These are phyloP conservation scores for Chondrostereum purpureum DNA, from an alignment of 1,284 basidiomycete species.

Conservation along the genomic window DNA sequence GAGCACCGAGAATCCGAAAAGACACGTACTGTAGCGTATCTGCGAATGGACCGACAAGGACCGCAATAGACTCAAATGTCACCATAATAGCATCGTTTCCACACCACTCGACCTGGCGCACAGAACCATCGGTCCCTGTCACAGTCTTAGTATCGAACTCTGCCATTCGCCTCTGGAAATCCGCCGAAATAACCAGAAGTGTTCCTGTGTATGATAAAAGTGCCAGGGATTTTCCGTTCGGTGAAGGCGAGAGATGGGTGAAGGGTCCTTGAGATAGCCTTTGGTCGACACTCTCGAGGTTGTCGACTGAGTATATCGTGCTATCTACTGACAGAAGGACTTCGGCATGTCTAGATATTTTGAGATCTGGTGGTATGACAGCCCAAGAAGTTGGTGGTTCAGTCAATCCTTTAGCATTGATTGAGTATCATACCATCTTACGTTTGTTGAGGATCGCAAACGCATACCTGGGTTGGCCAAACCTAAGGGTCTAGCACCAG, in stretches of 20 bases:
- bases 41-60: constrained; percentile 89
- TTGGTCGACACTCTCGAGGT: constrained; percentile 82
- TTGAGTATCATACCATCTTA: constrained; percentile 11
- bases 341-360: constrained; percentile 81
- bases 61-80: constrained; percentile 73
- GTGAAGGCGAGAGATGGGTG: constrained; percentile 79
- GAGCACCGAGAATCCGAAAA: neutral
- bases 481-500: constrained; percentile 61
- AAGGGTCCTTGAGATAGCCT: constrained; percentile 88
- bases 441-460: constrained; percentile 3
- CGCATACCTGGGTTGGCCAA: constrained; percentile 65
- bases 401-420: constrained; percentile 45
- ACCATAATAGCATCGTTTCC: constrained; percentile 92
- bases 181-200: constrained; percentile 90
- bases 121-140: constrained; percentile 43
- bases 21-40: constrained; percentile 73
- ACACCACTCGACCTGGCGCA: constrained; percentile 86
- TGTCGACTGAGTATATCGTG: constrained; percentile 80
- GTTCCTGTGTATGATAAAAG: constrained; percentile 68
- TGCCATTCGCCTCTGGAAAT: constrained; percentile 85
- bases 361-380: constrained; percentile 81
- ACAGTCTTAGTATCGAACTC: constrained; percentile 70
- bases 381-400: constrained; percentile 80
- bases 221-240: constrained; percentile 90
- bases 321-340: constrained; percentile 75